Evolutionary conservation across 2,329 filamentous ascomycete species (phyloP).

Genomic region (Metarhizium sp.): DNA sequence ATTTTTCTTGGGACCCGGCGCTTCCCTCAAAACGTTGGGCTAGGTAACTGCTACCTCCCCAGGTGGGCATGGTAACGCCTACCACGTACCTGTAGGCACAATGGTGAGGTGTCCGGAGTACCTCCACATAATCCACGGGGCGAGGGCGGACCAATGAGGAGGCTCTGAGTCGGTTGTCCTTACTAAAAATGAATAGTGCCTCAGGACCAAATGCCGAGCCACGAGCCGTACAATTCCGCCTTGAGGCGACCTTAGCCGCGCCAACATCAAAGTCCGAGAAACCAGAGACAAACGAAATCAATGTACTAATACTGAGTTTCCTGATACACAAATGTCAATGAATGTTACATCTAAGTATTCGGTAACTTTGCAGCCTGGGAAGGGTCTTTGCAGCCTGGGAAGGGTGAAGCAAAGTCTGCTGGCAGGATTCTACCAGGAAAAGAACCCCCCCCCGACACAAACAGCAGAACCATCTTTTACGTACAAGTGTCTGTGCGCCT

Average conservation of each 20-base stretch:
- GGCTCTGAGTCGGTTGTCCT: background rate
- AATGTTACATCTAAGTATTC: too few species aligned
- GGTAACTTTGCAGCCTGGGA: background rate
- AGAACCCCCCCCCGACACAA: background rate
- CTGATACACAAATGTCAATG: too few species aligned
- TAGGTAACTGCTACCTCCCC: too few species aligned
- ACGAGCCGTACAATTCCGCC: constrained; percentile 9
- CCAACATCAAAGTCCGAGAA: too few species aligned
- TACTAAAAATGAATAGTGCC: constrained; percentile 1
- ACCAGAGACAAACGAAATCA: too few species aligned
- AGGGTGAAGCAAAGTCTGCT: background rate
- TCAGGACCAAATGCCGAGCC: background rate
- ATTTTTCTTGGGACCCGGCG: constrained; percentile 1
- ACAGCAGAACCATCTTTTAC: background rate
- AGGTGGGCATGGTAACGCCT: too few species aligned
- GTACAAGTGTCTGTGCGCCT: too few species aligned
- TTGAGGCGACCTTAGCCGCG: constrained; percentile 2
- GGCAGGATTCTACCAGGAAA: background rate
- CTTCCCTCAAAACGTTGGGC: background rate
- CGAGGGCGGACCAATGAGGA: background rate
- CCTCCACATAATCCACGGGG: background rate
- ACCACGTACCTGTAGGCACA: too few species aligned
- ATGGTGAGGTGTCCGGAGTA: too few species aligned
- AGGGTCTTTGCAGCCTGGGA: background rate
- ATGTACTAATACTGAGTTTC: too few species aligned